Evolutionary conservation across 2,329 filamentous ascomycete species (phyloP).

Genomic region (Dichotomopilus funicola): DNA sequence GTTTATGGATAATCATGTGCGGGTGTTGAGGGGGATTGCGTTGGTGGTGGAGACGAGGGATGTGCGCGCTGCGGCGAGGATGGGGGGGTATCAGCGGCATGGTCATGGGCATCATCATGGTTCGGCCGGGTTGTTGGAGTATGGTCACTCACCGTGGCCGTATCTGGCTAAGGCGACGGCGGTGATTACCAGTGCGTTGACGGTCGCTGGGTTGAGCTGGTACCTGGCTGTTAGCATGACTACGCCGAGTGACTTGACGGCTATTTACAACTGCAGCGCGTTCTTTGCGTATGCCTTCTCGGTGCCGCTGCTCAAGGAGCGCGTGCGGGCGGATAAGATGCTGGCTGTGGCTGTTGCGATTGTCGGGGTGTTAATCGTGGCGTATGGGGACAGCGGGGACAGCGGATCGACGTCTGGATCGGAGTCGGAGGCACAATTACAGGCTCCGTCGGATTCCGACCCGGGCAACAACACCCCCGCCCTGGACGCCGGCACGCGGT

Average conservation of each 20-base stretch:
- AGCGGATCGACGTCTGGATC: constrained; percentile 11
- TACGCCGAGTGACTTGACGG: constrained; percentile 86
- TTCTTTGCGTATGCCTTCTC: constrained; percentile 99
- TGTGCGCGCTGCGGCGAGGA: constrained; percentile 46
- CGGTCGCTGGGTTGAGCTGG: constrained; percentile 87
- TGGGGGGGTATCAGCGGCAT: not conserved
- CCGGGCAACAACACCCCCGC: constrained; percentile 7
- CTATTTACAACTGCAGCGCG: constrained; percentile 98
- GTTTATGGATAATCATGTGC: constrained; percentile 68
- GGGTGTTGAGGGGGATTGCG: constrained; percentile 46
- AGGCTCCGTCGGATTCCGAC: not conserved
- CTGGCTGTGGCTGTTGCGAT: constrained; percentile 83
- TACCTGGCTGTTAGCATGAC: constrained; percentile 93
- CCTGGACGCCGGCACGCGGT: constrained; percentile 53
- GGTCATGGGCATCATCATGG: not conserved
- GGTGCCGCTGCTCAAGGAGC: constrained; percentile 81
- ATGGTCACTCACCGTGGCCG: constrained; percentile 37
- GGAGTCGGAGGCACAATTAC: constrained; percentile 12
- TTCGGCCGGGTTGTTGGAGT: constrained; percentile 1
- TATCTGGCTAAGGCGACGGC: constrained; percentile 78
- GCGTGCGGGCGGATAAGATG: constrained; percentile 75
- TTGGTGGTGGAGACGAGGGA: constrained; percentile 83
- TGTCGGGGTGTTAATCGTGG: constrained; percentile 84
- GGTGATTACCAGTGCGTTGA: constrained; percentile 77
- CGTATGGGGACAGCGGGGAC: constrained; percentile 70